Conservation (phyloP, 106 monocot genomes). For the Dioscorea alata region DNA sequence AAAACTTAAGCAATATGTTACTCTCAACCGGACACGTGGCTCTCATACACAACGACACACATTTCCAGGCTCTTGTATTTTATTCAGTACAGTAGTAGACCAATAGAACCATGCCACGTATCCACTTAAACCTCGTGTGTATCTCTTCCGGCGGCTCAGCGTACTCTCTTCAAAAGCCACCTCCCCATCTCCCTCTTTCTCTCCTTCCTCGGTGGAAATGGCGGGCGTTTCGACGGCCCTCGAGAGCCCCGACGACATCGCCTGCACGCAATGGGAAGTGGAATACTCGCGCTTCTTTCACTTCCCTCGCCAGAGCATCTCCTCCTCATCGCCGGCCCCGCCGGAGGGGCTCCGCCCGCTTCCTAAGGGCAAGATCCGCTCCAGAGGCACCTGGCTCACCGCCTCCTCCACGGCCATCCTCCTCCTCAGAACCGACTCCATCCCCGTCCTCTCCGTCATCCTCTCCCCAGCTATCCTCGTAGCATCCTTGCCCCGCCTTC, state of each 20-base stretch:
- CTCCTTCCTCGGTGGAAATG: background rate
- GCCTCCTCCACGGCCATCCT: slow-evolving; percentile 19
- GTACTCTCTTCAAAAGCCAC: background rate
- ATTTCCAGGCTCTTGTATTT: too few relatives aligned
- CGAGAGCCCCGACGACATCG: background rate
- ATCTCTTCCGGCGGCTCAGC: background rate
- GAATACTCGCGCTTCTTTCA: slow-evolving; percentile 49
- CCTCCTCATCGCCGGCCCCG: background rate
- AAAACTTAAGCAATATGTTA: too few relatives aligned
- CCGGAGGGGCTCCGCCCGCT: slow-evolving; percentile 8
- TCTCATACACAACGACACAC: too few relatives aligned
- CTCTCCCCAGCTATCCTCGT: slow-evolving; percentile 22
- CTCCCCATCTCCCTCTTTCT: background rate
- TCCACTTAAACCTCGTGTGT: too few relatives aligned
- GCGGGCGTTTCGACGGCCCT: background rate
- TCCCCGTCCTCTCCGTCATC: slow-evolving; percentile 28
- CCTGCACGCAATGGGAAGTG: slow-evolving; percentile 27
- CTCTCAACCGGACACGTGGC: too few relatives aligned
- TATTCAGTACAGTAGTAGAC: too few relatives aligned
- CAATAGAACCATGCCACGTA: too few relatives aligned
- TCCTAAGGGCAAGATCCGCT: slow-evolving; percentile 1
- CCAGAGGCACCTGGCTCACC: slow-evolving; percentile 35
- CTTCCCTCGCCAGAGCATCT: slow-evolving; percentile 3
- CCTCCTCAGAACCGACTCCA: slow-evolving; percentile 1
- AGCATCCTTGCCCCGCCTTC: background rate